Conservation (phyloP, 73 alveolate species). For the Paramecium sonneborni region DNA sequence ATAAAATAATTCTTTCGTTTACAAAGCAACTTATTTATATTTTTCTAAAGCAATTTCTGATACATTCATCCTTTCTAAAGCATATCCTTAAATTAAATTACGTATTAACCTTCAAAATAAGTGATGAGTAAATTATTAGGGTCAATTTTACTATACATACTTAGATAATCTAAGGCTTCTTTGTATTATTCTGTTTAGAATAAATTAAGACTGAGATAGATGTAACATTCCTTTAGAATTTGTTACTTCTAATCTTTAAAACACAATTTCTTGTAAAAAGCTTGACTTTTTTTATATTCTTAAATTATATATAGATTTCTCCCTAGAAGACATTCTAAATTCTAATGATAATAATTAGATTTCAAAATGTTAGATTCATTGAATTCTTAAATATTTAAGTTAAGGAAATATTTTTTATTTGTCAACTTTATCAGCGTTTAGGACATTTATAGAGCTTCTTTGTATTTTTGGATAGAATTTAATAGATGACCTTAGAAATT, state of each 20-base stretch:
- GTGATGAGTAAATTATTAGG: neutral
- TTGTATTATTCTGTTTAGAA: neutral
- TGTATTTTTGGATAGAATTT: neutral
- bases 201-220: neutral
- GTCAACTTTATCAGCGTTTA: neutral
- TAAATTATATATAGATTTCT: neutral
- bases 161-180: neutral
- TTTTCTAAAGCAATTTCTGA: neutral
- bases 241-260: neutral
- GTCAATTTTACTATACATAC: neutral
- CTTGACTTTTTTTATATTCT: neutral
- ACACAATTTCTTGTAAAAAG: neutral
- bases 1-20: neutral
- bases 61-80: neutral
- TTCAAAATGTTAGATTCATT: neutral
- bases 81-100: neutral
- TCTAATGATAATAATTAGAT: neutral
- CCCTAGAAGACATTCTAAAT: neutral
- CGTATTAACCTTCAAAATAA: neutral
- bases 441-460: neutral
- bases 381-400: neutral
- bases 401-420: neutral
- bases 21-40: neutral
- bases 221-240: neutral
- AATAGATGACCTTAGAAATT: neutral